Evolutionary conservation across 2,329 filamentous ascomycete genomes (phyloP).

Genomic region (Epichloe bromicola): DNA sequence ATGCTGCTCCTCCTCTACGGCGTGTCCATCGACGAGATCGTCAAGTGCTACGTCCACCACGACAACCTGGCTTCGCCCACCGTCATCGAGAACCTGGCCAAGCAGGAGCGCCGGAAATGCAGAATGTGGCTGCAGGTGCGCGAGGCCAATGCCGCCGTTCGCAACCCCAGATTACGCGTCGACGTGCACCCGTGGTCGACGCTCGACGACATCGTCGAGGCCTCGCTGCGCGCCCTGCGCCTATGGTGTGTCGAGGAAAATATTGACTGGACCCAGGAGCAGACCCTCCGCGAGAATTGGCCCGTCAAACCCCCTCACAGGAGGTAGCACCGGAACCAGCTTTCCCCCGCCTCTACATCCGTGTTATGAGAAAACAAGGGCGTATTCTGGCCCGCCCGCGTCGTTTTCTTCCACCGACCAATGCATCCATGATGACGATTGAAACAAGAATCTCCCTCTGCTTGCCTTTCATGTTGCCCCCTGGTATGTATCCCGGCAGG

Average conservation of each 20-base stretch:
- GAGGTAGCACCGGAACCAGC: not conserved
- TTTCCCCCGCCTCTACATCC: no score
- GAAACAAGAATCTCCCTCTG: no score
- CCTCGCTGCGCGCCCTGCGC: constrained; percentile 26
- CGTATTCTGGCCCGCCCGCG: no score
- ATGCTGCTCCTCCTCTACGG: constrained; percentile 32
- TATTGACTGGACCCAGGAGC: constrained; percentile 32
- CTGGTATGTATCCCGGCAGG: no score
- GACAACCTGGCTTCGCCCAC: constrained; percentile 8
- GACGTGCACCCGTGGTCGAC: constrained; percentile 28
- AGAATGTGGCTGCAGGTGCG: constrained; percentile 17
- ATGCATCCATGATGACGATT: no score
- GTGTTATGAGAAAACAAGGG: no score
- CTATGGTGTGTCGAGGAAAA: constrained; percentile 31
- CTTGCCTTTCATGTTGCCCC: no score
- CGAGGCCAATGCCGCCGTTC: constrained; percentile 19
- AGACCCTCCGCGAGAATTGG: constrained; percentile 15
- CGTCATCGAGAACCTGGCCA: constrained; percentile 11
- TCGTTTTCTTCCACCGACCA: no score
- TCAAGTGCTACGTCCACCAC: constrained; percentile 20
- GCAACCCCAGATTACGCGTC: constrained; percentile 17
- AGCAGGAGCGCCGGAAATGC: constrained; percentile 15
- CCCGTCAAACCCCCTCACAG: constrained; percentile 5
- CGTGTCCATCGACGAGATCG: constrained; percentile 31
- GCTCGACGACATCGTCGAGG: constrained; percentile 29